Base-by-base conservation (phyloP, 2,329 filamentous ascomycete species). In the Colletotrichum agaves region DNA sequence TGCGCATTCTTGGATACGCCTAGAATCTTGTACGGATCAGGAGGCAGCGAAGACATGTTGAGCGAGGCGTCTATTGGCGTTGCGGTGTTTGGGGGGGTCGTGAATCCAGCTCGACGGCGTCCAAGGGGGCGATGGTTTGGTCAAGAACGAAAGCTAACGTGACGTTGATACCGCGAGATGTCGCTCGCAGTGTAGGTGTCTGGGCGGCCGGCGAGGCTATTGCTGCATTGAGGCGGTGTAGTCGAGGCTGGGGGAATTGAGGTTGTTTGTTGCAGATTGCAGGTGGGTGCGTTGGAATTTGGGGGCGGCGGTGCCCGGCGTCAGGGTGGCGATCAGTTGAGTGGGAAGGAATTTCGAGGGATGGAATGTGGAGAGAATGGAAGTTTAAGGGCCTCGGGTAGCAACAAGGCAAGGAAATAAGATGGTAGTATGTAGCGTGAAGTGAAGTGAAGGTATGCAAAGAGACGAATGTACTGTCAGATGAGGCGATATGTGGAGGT, bases 21-120 rank as follows among this genome's bases (percentile, higher is more conserved):
- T 56, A 98, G 85, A 61, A 88, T 84, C 75, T 85, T 87, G 83
- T 97, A 97, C 55, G 93, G 95, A 81, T 98, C 93, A 70, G 88
- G 85, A 35, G 87, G 81, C 41, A 84, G 75, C 72, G 86, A 82
- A 76, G 77, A 82, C 82, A 87, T 86, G 73, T 50, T 81, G 76
- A 47, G 35, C 47, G 35, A 19, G 41, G 49, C 52, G 56, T 61
- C 37, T 62, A 52, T 41, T 35, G 47, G 39, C 27, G 37, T 21
- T 47, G 13, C 50, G 27, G 33, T 63, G 21, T 39, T 57, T 35
- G 17, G 60, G 56, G 49, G 68, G 50, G 50, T 59, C 55, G 68
- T n/a, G 68, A 70, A 68, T 68, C 68, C 59, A 69, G 61, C 52
- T 64, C 65, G 60, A 64, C 56, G 65, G 41, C 37, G 55, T 43